phyloP scores from a whole-genome alignment of 1,284 basidiomycete genomes.

The Rhodotorula sp. region DNA sequence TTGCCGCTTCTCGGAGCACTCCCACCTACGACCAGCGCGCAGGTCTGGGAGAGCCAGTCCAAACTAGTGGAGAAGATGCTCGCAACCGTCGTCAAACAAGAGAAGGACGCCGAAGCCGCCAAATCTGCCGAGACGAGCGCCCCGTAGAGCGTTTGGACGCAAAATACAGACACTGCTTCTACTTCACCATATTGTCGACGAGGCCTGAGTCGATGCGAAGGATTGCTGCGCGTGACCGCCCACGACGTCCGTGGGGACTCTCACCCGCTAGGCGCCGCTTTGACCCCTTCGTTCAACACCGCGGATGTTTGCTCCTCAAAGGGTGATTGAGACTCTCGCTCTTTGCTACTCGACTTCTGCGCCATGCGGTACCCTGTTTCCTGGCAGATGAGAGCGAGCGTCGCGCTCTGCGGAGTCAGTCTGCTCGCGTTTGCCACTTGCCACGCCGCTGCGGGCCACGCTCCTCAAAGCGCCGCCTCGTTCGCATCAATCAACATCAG shows the following conservation, averaged over 20 bases:
- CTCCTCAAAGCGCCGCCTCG: neutral
- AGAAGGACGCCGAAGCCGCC: conserved; percentile 12
- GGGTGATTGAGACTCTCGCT: neutral
- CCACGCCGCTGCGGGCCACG: neutral
- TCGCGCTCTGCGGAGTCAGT: neutral
- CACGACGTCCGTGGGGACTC: neutral
- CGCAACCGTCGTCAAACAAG: neutral
- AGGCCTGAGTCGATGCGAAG: neutral
- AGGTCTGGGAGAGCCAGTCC: conserved; percentile 10
- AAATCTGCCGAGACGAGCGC: neutral
- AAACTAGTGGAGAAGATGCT: conserved; percentile 18
- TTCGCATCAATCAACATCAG: neutral
- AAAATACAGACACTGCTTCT: conserved; percentile 3
- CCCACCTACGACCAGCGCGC: neutral
- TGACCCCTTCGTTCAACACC: neutral
- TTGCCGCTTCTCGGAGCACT: conserved; percentile 15
- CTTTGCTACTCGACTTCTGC: too few relatives aligned
- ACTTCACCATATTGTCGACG: too few relatives aligned
- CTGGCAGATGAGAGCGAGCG: too few relatives aligned
- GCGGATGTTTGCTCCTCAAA: neutral
- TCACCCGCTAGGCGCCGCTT: neutral
- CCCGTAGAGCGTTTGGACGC: neutral
- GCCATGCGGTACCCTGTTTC: too few relatives aligned
- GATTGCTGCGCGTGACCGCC: neutral
- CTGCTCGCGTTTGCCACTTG: neutral